phyloP scores from a whole-genome alignment of 176 grass and related monocot genomes.

The Panicum miliaceum region DNA sequence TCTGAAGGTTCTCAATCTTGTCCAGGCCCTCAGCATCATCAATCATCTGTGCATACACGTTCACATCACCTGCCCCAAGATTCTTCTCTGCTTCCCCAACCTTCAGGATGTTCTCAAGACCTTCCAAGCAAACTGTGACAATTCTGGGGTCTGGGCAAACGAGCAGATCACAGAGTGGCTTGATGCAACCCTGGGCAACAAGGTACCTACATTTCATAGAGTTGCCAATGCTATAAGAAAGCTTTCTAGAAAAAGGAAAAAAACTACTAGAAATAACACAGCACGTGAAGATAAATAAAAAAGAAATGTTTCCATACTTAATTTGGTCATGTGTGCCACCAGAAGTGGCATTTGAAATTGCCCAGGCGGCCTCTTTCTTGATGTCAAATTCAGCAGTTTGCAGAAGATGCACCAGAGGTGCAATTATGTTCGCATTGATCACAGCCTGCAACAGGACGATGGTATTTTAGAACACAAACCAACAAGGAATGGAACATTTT shows the following conservation, averaged over 20 bases:
- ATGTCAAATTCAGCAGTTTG: conserved; percentile 84
- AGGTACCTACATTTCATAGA: conserved; percentile 56
- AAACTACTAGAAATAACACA: not conserved
- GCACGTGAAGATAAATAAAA: not conserved
- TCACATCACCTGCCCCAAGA: conserved; percentile 67
- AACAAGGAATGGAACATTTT: not conserved
- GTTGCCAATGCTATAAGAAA: not conserved
- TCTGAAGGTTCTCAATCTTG: conserved; percentile 97
- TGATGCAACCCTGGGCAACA: conserved; percentile 89
- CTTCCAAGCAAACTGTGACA: conserved; percentile 90
- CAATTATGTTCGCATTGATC: conserved; percentile 63
- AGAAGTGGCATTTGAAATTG: conserved; percentile 82
- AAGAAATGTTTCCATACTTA: conserved; percentile 42
- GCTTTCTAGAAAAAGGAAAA: not conserved
- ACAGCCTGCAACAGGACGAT: conserved; percentile 53
- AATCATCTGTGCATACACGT: conserved; percentile 75
- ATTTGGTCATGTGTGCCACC: conserved; percentile 74
- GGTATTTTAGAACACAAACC: conserved; percentile 12
- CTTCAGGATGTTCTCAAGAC: conserved; percentile 90
- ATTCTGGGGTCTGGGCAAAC: conserved; percentile 86
- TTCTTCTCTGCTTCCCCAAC: conserved; percentile 80
- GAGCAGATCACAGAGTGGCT: conserved; percentile 89
- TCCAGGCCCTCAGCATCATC: conserved; percentile 94
- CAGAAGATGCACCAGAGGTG: conserved; percentile 63
- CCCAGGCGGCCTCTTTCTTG: conserved; percentile 79